Percentiles rank a stretch among this genome's conserved stretches.
These are phyloP conservation scores for Colletotrichum sp. DNA, from an alignment of 2,329 filamentous ascomycete genomes.

Conservation along the genomic window DNA sequence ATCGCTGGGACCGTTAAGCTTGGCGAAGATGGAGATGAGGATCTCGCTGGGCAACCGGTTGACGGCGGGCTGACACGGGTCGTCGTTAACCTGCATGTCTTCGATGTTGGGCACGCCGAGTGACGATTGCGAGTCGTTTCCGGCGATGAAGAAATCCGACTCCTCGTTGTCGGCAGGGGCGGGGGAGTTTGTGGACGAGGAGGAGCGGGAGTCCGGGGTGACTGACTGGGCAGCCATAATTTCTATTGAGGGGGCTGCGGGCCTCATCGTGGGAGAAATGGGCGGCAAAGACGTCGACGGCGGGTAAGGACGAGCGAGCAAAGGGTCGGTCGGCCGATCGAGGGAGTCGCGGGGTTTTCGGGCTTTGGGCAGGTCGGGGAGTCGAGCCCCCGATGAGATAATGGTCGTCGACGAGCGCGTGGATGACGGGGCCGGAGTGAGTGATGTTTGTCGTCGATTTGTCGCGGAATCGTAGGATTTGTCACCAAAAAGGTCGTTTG, in stretches of 20 bases:
- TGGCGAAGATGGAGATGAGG: conserved; percentile 89
- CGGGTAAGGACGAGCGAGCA: not conserved
- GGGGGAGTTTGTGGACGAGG: conserved; percentile 77
- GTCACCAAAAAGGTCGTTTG: conserved; percentile 7
- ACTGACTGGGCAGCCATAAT: conserved; percentile 26
- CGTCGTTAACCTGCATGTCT: conserved; percentile 72
- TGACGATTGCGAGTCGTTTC: conserved; percentile 93
- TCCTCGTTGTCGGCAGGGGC: conserved; percentile 83
- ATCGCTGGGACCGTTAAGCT: conserved; percentile 77
- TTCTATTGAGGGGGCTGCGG: conserved; percentile 30
- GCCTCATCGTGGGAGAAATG: conserved; percentile 25
- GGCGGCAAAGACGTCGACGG: not conserved
- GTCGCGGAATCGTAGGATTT: conserved; percentile 11
- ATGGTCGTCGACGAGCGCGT: not conserved
- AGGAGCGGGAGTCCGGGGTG: conserved; percentile 56
- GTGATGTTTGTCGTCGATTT: not conserved
- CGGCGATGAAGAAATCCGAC: conserved; percentile 87
- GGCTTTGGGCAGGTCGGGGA: conserved; percentile 1
- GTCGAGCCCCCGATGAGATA: conserved; percentile 7
- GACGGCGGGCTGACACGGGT: conserved; percentile 77
- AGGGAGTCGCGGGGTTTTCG: conserved; percentile 3
- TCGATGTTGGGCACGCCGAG: conserved; percentile 80
- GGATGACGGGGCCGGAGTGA: not conserved
- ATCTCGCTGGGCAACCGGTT: conserved; percentile 91
- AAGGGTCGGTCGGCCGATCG: conserved; percentile 6